Percentiles rank a stretch among this genome's conserved stretches.
Conservation (phyloP, 1,284 basidiomycete genomes). For the Trichosporon faecale region DNA sequence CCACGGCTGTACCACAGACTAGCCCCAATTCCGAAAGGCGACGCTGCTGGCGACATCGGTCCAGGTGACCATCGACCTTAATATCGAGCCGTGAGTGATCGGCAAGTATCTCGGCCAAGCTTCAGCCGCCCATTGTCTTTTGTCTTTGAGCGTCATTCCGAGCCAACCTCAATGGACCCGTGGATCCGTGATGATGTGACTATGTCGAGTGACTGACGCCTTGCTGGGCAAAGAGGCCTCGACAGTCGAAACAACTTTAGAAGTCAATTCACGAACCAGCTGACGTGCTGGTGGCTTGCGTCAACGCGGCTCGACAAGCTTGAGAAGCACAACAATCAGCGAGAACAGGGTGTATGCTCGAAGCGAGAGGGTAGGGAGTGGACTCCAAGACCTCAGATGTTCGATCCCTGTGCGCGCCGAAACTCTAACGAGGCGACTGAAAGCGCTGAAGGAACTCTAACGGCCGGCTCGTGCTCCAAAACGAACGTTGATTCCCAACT, state of each 20-base stretch:
- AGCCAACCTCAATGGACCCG: not conserved
- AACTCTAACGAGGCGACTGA: not conserved
- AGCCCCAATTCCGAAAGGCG: not conserved
- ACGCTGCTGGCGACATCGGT: not conserved
- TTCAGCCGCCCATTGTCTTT: not conserved
- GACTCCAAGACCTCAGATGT: not conserved
- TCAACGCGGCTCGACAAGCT: not conserved
- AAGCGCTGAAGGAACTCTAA: not conserved
- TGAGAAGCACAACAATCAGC: not conserved
- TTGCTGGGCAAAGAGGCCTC: not conserved
- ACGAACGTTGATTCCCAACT: not conserved
- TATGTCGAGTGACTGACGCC: too few species aligned
- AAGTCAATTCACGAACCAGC: too few species aligned
- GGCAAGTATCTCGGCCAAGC: not conserved
- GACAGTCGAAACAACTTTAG: too few species aligned
- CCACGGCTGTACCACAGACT: not conserved
- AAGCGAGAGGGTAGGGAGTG: not conserved
- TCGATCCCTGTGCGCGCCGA: not conserved
- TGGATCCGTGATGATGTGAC: too few species aligned
- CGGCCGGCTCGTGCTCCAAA: not conserved
- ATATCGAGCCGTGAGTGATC: not conserved
- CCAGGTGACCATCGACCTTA: not conserved
- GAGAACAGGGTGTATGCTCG: not conserved
- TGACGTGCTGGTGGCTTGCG: too few species aligned
- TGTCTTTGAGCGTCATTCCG: not conserved